Base-by-base conservation (phyloP, 768 basidiomycete species). In the Psilocybe tampanensis region DNA sequence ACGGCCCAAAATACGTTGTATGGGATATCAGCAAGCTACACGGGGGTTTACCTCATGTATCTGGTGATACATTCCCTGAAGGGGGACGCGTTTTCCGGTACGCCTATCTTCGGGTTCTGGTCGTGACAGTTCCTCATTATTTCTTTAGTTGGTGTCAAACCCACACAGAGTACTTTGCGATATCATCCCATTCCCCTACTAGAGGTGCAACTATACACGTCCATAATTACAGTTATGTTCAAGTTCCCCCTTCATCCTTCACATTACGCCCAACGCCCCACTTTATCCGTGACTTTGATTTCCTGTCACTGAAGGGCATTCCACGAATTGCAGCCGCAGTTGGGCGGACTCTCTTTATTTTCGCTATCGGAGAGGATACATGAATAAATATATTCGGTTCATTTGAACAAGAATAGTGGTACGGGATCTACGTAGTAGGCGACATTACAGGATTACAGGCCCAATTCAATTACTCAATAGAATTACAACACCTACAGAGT, bases 11-110 rank as follows among this genome's bases (percentile, higher is more conserved):
- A 50, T 92, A 90, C 67, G 80, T 84, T 15, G 68, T 94, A 18
- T 94, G 92, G 92, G 88, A 94, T 66, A 77, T 90, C 51, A 79
- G 83, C 12, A 83, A 82, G 62, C 72, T 92, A 33, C 79, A 82
- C 43, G 92, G 92, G 29, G 92, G 92, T 7, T 86, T 89, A 60
- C 92, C 92, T 1, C 72, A 74, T 60, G 72, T 80, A n/a, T 79
- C 80, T 3, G 88, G 88, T 2, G 72, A 74, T 52, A 86, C 80
- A 64, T 89, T 89, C 58, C 75, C 83, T 26, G 86, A 90, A 57
- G 89, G 89, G 5, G 83, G 84, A 0, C 76, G 84, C 59, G 73
- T 77, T 42, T 93, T 94, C 72, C 80, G 90, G 86, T 90, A 68
- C 55, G 74, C 41, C 44, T 21, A 45, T 19, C 36, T 33, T 42